These are phyloP conservation scores for Candida koratica DNA, from an alignment of 805 yeast species.

Conservation along the genomic window DNA sequence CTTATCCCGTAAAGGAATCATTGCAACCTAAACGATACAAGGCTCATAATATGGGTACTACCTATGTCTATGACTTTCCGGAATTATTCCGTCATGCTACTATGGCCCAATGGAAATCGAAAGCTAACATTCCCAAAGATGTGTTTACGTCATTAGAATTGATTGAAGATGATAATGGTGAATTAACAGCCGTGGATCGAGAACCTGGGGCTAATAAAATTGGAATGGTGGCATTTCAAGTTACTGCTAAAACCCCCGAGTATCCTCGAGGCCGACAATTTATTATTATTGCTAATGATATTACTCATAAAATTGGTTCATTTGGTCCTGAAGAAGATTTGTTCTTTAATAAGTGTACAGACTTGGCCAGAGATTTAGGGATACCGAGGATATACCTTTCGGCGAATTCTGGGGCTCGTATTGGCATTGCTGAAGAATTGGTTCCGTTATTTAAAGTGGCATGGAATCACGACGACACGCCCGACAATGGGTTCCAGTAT, in stretches of 20 bases:
- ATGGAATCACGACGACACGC: constrained; percentile 78
- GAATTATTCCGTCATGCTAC: constrained; percentile 95
- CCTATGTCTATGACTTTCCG: constrained; percentile 98
- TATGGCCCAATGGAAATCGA: constrained; percentile 74
- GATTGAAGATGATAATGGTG: constrained; percentile 75
- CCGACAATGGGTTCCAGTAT: constrained; percentile 85
- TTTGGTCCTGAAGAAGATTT: constrained; percentile 96
- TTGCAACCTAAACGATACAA: constrained; percentile 97
- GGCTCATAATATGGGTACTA: constrained; percentile 98
- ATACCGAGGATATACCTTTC: constrained; percentile 93
- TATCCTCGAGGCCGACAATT: constrained; percentile 95
- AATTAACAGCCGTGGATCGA: constrained; percentile 81
- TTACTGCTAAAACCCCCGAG: constrained; percentile 90
- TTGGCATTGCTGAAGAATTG: constrained; percentile 96
- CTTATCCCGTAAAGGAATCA: constrained; percentile 97
- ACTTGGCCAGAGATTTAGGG: constrained; percentile 83
- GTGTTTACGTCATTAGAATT: constrained; percentile 77
- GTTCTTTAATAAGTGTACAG: constrained; percentile 89
- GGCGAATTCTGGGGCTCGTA: constrained; percentile 99
- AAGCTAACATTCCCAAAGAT: constrained; percentile 64
- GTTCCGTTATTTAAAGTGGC: constrained; percentile 85
- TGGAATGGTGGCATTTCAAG: constrained; percentile 97
- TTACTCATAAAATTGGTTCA: constrained; percentile 96
- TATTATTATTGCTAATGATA: constrained; percentile 92
- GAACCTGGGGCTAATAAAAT: constrained; percentile 94